Evolutionary conservation across 2,329 filamentous ascomycete species (phyloP), one percentile per base, ranked within the genome.

Genomic region (Monilinia laxa): DNA sequence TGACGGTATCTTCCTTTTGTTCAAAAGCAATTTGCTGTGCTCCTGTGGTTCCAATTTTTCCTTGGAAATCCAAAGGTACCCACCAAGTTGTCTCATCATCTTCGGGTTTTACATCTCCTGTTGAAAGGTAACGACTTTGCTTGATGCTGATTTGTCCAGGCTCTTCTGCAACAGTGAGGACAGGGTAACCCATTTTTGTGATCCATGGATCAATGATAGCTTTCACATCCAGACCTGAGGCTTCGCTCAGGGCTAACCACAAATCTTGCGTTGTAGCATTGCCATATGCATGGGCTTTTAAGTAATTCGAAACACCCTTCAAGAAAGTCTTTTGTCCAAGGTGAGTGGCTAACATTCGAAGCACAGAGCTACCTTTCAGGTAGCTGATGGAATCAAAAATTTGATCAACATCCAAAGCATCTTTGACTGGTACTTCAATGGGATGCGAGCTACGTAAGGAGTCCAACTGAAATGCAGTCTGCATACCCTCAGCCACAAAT

Each of bases 371-470:
- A 47, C 95, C 95, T 81, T 99, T 98, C 70, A 96, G 84, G 77
- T 98, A 99, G 79, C 91, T 96, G 79, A 99, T 98, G 77, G 90
- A 87, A 77, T 99, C 95, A 76, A 99, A 99, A 71, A 98, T 96
- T 78, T 99, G 95, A 78, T 98, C 96, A 71, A 98, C 92, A 73
- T 98, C 95, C 14, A 98, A 85, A 40, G 93, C 95, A 77, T 97
- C 93, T 73, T 88, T 89, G 40, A 99, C 95, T 0, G 93, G 91
- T 9, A 99, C 95, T 78, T 99, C 94, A 72, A 99, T 97, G 11
- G 95, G 91, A 78, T 99, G 95, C 60, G 93, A 97, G 53, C 92
- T 91, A 57, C 95, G 90, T 71, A 99, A 87, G 56, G 91, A 89
- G 76, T 99, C 95, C 40, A 99, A 87, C 71, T 88, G 85, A 79